These are phyloP conservation scores for Fennellomyces sp. DNA, from an alignment of 371 early-diverging fungal species.

Conservation along the genomic window DNA sequence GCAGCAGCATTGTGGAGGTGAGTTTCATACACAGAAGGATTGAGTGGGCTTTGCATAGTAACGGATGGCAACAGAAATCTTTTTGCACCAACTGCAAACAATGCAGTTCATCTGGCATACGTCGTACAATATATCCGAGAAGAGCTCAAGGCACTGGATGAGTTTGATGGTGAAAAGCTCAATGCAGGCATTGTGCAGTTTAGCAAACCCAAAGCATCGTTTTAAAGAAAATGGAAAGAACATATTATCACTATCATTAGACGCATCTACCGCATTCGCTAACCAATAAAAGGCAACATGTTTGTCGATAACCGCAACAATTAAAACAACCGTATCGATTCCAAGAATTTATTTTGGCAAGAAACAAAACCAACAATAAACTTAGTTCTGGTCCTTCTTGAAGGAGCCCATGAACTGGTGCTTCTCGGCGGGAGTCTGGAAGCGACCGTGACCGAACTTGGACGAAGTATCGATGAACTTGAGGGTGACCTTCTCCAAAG, in stretches of 20 bases:
- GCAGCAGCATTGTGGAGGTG: slow-evolving; percentile 94
- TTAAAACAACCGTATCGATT: slow-evolving; percentile 3
- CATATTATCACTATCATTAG: neutral
- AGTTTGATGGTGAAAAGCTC: slow-evolving; percentile 45
- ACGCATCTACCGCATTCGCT: neutral
- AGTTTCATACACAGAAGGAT: neutral
- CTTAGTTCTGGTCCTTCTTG: slow-evolving; percentile 74
- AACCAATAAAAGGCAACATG: neutral
- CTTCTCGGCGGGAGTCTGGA: slow-evolving; percentile 99
- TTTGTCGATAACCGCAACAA: too few relatives aligned
- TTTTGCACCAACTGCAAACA: slow-evolving; percentile 61
- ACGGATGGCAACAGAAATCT: slow-evolving; percentile 58
- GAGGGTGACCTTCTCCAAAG: slow-evolving; percentile 95
- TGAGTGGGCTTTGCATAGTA: neutral
- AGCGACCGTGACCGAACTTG: slow-evolving; percentile 99
- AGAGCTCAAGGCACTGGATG: slow-evolving; percentile 66
- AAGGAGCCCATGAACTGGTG: slow-evolving; percentile 93
- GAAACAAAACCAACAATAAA: neutral
- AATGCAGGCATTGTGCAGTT: slow-evolving; percentile 46
- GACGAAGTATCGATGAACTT: slow-evolving; percentile 99
- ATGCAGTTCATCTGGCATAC: slow-evolving; percentile 59
- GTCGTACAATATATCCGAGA: slow-evolving; percentile 67
- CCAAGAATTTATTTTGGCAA: neutral
- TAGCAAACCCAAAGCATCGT: slow-evolving; percentile 28
- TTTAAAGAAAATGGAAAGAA: neutral